Evolutionary conservation across 78 protist species (phyloP).

Genomic region (Dictyostelium capitatum): DNA sequence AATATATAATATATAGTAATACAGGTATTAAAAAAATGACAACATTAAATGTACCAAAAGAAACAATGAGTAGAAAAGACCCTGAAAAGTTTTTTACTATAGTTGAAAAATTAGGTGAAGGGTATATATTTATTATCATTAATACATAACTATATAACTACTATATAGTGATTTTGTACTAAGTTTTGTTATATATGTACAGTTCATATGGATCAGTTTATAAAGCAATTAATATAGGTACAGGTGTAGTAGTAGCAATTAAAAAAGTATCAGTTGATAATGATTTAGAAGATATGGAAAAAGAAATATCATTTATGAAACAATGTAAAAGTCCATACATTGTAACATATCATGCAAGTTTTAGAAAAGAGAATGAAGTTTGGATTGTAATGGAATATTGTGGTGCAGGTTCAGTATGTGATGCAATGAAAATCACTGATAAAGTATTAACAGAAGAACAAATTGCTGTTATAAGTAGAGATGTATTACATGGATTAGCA

Average conservation of each 20-base stretch:
- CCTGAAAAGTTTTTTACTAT: slow-evolving; percentile 62
- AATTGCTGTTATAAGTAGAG: slow-evolving; percentile 88
- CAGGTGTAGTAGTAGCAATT: slow-evolving; percentile 76
- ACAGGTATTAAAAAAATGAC: background rate
- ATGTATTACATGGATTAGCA: slow-evolving; percentile 85
- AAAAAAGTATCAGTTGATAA: slow-evolving; percentile 82
- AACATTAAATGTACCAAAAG: slow-evolving; percentile 45
- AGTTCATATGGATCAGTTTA: slow-evolving; percentile 87
- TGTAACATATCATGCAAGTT: slow-evolving; percentile 83
- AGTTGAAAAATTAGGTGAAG: slow-evolving; percentile 79
- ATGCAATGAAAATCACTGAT: slow-evolving; percentile 82
- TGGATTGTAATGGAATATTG: slow-evolving; percentile 95
- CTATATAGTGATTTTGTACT: background rate
- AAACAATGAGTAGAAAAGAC: slow-evolving; percentile 71
- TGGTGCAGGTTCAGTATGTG: slow-evolving; percentile 93
- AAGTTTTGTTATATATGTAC: background rate
- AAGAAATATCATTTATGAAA: slow-evolving; percentile 87
- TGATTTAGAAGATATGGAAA: slow-evolving; percentile 84
- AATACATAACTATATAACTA: too few species aligned
- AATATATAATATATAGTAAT: too few species aligned
- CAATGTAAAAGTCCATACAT: slow-evolving; percentile 74
- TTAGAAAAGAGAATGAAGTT: slow-evolving; percentile 76
- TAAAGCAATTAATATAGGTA: slow-evolving; percentile 65
- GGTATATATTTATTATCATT: slow-evolving; percentile 25
- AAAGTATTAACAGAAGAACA: slow-evolving; percentile 89